Percentiles rank a stretch among this genome's conserved stretches.
These are phyloP conservation scores for Tricholoma sp. DNA, from an alignment of 768 basidiomycete species.

Conservation along the genomic window DNA sequence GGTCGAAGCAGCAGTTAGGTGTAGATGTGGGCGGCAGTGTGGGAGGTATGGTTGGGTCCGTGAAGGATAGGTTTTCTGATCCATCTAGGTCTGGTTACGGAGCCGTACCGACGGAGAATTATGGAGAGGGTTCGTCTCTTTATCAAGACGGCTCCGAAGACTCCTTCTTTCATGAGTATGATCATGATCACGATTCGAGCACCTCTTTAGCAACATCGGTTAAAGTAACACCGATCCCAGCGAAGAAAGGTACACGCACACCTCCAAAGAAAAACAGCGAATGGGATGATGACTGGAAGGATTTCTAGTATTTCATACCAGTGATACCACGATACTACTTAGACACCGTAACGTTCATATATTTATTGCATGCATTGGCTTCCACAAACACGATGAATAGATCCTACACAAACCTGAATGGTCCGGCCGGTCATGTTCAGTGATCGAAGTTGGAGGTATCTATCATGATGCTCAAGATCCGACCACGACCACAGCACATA, in stretches of 20 bases:
- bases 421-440: conserved; percentile 29
- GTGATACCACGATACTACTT: background rate
- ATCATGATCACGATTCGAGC: conserved; percentile 21
- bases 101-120: conserved; percentile 38
- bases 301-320: conserved; percentile 45
- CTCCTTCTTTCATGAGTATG: conserved; percentile 48
- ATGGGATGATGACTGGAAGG: conserved; percentile 81
- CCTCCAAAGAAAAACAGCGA: conserved; percentile 41
- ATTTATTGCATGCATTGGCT: background rate
- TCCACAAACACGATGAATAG: background rate
- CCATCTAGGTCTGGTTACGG: conserved; percentile 51
- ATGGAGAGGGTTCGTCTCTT: conserved; percentile 53
- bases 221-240: conserved; percentile 3
- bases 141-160: conserved; percentile 66
- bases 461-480: conserved; percentile 5
- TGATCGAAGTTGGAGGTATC: no score
- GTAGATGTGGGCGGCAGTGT: conserved; percentile 82
- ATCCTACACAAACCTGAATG: conserved; percentile 9
- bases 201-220: conserved; percentile 14
- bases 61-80: conserved; percentile 51
- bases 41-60: conserved; percentile 60
- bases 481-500: background rate
- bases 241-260: background rate
- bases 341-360: background rate
- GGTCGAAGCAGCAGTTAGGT: conserved; percentile 73